Percentiles rank a stretch among this genome's conserved stretches.
Evolutionary conservation across 805 yeast genomes (phyloP).

Genomic region (Maudiozyma serrabonitensis): DNA sequence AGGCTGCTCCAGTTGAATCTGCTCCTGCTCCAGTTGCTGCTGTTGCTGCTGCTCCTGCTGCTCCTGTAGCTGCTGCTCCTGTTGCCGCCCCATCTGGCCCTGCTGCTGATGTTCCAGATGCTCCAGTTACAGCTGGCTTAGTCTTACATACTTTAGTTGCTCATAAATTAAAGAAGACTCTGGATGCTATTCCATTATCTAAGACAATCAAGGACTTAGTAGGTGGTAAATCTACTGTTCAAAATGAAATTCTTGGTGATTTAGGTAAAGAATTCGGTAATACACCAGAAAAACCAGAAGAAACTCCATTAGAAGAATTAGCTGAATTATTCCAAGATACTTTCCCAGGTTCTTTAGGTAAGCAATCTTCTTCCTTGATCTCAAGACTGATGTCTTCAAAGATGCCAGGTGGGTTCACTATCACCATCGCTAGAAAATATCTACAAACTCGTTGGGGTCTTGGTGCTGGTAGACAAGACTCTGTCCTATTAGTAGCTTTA

Average conservation of each 20-base stretch:
- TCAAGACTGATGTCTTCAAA: constrained; percentile 90
- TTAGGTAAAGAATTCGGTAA: constrained; percentile 96
- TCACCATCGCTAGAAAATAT: constrained; percentile 85
- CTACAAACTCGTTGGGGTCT: constrained; percentile 89
- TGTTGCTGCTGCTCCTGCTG: constrained; percentile 46
- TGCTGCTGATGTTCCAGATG: constrained; percentile 78
- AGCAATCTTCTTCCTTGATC: constrained; percentile 80
- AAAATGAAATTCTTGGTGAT: constrained; percentile 97
- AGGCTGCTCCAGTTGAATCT: constrained; percentile 21
- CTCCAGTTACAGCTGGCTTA: constrained; percentile 76
- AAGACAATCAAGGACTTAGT: constrained; percentile 96
- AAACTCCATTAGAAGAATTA: constrained; percentile 88
- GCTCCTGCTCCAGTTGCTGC: constrained; percentile 31
- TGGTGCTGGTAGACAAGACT: constrained; percentile 89
- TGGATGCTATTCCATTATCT: constrained; percentile 75
- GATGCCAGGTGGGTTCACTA: constrained; percentile 99
- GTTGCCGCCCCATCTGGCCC: constrained; percentile 71
- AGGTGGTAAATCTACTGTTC: constrained; percentile 97
- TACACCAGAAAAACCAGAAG: constrained; percentile 99
- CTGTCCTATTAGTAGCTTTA: constrained; percentile 72
- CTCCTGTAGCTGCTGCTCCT: constrained; percentile 45
- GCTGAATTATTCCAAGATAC: constrained; percentile 93
- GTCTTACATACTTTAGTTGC: constrained; percentile 86
- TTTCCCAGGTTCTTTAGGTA: constrained; percentile 83
- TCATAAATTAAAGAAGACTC: constrained; percentile 85